A percentile compares a stretch with the other conserved stretches of the same genome.
These are phyloP conservation scores for Parathielavia appendiculata DNA, from an alignment of 495 filamentous ascomycete species.

Conservation along the genomic window DNA sequence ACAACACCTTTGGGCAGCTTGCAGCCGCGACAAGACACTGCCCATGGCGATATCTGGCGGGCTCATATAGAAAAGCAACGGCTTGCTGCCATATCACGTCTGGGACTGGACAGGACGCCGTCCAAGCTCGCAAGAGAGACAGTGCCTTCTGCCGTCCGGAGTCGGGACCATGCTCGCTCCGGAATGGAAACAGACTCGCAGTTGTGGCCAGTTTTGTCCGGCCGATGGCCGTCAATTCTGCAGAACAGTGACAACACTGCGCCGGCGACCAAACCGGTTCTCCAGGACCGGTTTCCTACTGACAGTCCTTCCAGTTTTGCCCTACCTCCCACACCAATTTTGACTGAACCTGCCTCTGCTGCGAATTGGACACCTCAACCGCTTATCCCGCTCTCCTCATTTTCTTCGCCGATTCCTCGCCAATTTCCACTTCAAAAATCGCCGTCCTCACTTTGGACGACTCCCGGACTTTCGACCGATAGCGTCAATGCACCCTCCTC, in stretches of 20 bases:
- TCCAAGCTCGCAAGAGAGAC: background rate
- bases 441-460: background rate
- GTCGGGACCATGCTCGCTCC: background rate
- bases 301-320: background rate
- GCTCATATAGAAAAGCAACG: slow-evolving; percentile 1
- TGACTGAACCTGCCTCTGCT: background rate
- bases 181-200: background rate
- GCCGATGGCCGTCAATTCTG: background rate
- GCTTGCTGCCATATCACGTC: slow-evolving; percentile 1
- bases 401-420: background rate
- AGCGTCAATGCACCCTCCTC: background rate
- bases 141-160: background rate
- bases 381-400: slow-evolving; percentile 1
- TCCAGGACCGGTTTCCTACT: background rate
- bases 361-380: background rate
- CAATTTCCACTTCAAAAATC: background rate
- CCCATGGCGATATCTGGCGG: background rate
- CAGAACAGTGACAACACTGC: background rate
- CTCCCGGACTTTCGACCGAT: background rate
- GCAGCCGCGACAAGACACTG: background rate
- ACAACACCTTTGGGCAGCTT: background rate
- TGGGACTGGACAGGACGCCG: background rate
- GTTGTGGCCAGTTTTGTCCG: background rate
- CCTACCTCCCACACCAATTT: background rate
- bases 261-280: background rate